These are phyloP conservation scores for Fusarium sp. DNA, from an alignment of 2,329 filamentous ascomycete genomes.

Conservation along the genomic window DNA sequence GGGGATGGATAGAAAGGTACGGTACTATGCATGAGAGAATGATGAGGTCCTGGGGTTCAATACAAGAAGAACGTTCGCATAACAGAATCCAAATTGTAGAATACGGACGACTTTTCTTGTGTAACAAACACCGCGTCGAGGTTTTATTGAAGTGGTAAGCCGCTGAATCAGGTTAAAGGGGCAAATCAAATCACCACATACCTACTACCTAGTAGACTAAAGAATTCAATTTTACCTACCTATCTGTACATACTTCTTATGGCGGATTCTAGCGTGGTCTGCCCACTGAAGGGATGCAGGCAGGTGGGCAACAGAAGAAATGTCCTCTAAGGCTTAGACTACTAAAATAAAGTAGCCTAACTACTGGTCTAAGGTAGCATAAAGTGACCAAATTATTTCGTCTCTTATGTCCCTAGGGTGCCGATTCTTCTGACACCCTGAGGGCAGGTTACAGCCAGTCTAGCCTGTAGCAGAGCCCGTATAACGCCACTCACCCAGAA, in stretches of 20 bases:
- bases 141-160: constrained; percentile 7
- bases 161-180: constrained; percentile 19
- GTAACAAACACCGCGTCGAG: constrained; percentile 4
- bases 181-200: constrained; percentile 17
- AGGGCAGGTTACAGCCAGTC: neutral
- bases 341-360: too few relatives aligned
- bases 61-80: neutral
- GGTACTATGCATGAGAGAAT: neutral
- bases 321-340: too few relatives aligned
- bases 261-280: constrained; percentile 17
- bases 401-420: too few relatives aligned
- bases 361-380: too few relatives aligned
- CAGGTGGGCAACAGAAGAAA: too few relatives aligned
- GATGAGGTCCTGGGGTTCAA: neutral
- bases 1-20: constrained; percentile 13
- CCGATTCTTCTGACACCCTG: too few relatives aligned
- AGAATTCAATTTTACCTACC: neutral
- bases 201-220: neutral
- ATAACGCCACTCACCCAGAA: constrained; percentile 14
- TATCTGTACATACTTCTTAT: neutral
- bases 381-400: too few relatives aligned
- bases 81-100: neutral
- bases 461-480: neutral
- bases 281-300: neutral
- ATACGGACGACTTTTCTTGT: neutral